A percentile compares a stretch with the other conserved stretches of the same genome.
Conservation (phyloP, 306 rosid species). For the Pueraria montana region DNA sequence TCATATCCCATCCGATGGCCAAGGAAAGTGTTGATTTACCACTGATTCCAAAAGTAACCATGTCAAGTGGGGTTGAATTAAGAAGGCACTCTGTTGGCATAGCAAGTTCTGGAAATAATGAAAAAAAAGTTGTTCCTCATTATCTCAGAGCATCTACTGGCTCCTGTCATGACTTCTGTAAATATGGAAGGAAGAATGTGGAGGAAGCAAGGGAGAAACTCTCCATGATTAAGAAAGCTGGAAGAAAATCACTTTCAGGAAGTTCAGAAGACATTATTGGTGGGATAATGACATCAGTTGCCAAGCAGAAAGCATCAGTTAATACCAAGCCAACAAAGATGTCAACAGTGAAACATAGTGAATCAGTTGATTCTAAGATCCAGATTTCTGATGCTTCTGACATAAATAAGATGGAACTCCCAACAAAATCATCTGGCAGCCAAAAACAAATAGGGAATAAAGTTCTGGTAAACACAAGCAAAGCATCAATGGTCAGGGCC, state of each 20-base stretch:
- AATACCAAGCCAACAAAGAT: constrained; percentile 54
- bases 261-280: constrained; percentile 38
- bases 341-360: constrained; percentile 42
- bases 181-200: constrained; percentile 68
- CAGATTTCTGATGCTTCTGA: not conserved
- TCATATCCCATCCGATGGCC: constrained; percentile 55
- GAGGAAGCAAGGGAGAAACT: constrained; percentile 54
- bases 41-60: constrained; percentile 41
- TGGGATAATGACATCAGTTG: constrained; percentile 26
- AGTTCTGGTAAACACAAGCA: constrained; percentile 45
- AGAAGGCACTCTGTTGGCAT: constrained; percentile 74
- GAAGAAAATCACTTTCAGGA: constrained; percentile 44
- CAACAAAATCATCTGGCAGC: constrained; percentile 36
- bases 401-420: not conserved
- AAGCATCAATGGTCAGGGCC: constrained; percentile 49
- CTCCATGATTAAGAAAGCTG: constrained; percentile 51
- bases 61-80: constrained; percentile 46
- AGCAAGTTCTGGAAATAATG: constrained; percentile 45
- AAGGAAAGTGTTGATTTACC: constrained; percentile 50
- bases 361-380: constrained; percentile 38
- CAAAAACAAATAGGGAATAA: constrained; percentile 45
- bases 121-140: constrained; percentile 63
- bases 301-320: constrained; percentile 43
- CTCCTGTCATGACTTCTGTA: constrained; percentile 93
- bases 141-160: constrained; percentile 83